These are phyloP conservation scores for Elongisporangium undulatum DNA, from an alignment of 352 stramenopile species.

Conservation along the genomic window DNA sequence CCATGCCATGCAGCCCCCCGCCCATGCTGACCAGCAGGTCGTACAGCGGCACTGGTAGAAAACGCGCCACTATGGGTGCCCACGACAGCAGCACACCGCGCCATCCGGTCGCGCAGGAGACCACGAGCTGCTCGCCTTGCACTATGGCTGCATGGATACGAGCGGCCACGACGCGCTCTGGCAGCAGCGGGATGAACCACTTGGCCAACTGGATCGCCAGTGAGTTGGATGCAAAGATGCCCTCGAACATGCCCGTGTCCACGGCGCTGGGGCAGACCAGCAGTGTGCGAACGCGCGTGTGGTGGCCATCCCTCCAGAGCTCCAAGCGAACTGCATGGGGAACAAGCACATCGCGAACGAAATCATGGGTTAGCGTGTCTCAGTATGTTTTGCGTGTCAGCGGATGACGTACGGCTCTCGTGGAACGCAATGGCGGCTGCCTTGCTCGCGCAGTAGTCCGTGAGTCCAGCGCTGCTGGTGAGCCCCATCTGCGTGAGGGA, in stretches of 20 bases:
- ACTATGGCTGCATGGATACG: constrained; percentile 58
- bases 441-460: constrained; percentile 80
- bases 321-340: constrained; percentile 79
- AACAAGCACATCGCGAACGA: neutral
- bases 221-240: constrained; percentile 2
- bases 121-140: constrained; percentile 47
- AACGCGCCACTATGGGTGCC: constrained; percentile 33
- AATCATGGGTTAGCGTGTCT: neutral
- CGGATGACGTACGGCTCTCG: constrained; percentile 43
- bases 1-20: constrained; percentile 68
- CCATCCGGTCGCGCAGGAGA: constrained; percentile 68
- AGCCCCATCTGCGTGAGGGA: constrained; percentile 48
- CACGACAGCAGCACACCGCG: constrained; percentile 44
- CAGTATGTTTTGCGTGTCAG: neutral
- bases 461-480: constrained; percentile 50
- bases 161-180: constrained; percentile 39
- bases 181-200: constrained; percentile 42
- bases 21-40: constrained; percentile 49
- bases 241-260: constrained; percentile 76
- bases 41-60: constrained; percentile 50
- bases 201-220: constrained; percentile 14
- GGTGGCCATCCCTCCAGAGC: constrained; percentile 50
- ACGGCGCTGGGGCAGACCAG: constrained; percentile 75
- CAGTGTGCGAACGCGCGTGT: constrained; percentile 52
- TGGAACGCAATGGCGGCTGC: constrained; percentile 71